phyloP scores from a whole-genome alignment of 257 asterid genomes.

The Nicotiana tomentosiformis region DNA sequence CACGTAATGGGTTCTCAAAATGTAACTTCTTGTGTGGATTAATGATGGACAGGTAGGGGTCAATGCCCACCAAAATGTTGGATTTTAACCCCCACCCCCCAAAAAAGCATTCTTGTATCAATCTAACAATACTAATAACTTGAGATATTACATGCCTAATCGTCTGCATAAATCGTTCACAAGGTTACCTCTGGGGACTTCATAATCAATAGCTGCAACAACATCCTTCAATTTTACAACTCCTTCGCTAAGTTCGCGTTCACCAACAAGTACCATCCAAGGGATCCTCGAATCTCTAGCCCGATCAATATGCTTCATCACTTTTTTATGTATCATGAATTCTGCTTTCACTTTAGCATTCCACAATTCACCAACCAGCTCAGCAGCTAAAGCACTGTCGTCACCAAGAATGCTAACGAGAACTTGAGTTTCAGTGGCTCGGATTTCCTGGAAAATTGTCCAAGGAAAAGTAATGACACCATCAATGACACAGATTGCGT shows the following conservation, averaged over 20 bases:
- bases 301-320: constrained; percentile 58
- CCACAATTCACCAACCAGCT: constrained; percentile 70
- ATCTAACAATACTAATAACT: neutral
- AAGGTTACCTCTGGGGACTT: constrained; percentile 44
- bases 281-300: constrained; percentile 67
- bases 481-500: no score
- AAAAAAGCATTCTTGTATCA: neutral
- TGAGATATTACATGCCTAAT: constrained; percentile 21
- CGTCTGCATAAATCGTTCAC: constrained; percentile 49
- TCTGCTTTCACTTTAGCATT: constrained; percentile 69
- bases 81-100: neutral
- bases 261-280: constrained; percentile 76
- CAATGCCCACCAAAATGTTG: neutral
- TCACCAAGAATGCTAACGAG: constrained; percentile 77
- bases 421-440: constrained; percentile 83
- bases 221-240: constrained; percentile 56
- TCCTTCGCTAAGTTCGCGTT: constrained; percentile 53
- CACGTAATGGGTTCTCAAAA: neutral
- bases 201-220: constrained; percentile 31
- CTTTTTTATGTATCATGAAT: constrained; percentile 47
- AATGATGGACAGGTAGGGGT: neutral
- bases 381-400: constrained; percentile 61
- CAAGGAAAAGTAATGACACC: no score
- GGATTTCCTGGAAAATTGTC: constrained; percentile 40
- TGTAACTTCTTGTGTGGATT: neutral